Evolutionary conservation across 768 basidiomycete species (phyloP), one percentile per base, ranked within the genome.

Genomic region (Hygrophorus russula): DNA sequence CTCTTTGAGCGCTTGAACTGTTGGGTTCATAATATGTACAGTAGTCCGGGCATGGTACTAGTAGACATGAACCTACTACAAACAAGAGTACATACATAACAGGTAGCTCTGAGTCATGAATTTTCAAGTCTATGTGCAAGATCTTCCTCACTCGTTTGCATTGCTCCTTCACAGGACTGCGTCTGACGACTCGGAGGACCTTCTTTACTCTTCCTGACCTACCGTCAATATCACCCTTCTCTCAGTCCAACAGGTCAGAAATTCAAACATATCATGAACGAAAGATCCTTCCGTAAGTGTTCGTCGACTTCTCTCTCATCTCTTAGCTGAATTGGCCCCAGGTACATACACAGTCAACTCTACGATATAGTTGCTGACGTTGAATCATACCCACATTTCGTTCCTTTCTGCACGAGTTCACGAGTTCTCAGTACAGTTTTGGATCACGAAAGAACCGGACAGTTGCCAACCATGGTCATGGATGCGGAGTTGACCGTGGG

Each of bases 341-440:
- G 93, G 33, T 97, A 93, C 56, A 72, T 68, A 13, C 80, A 73
- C 48, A 68, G 69, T 40, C 78, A 96, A 59, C 70, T 98, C 3
- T 98, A 93, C 63, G 65, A 76, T 6, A 62, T 98, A 47, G 89
- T 99, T 42, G 75, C 91, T 11, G 82, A 98, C 61, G 83, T 97
- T 19, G 76, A 69, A 12, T 85, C 86, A 2, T 99, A 98, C 59
- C 73, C 79, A 8, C 67, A 65, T 46, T 99, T 97, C 58, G 67
- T 99, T 41, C 94, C 96, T 5, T 94, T 87, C 60, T 96, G 93
- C 65, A 77, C 74, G 10, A 65, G 67, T 15, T 84, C 90, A 4
- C 74, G 74, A 17, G 70, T 93, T 44, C 65, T 93, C 31, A 51
- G 55, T 24, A 24, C 24, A 24, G 37, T 53, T 10, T 40, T 51